phyloP scores from a whole-genome alignment of 805 yeast species.

The Pachysolen tannophilus region DNA sequence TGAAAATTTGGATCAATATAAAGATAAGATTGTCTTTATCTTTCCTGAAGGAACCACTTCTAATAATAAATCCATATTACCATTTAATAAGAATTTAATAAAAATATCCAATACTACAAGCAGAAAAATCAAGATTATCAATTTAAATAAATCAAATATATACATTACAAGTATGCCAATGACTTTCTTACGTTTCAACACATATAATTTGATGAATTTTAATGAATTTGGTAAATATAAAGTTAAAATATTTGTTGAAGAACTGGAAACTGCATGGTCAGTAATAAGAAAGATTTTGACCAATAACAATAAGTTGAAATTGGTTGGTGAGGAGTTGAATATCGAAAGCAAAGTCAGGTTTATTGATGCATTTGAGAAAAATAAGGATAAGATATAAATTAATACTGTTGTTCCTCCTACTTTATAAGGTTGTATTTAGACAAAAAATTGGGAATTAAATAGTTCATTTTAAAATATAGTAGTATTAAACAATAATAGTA shows the following conservation, averaged over 20 bases:
- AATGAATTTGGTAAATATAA: not conserved
- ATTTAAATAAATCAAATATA: not conserved
- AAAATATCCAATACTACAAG: not conserved
- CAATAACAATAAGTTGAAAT: conserved; percentile 32
- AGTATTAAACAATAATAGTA: no score
- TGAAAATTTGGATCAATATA: conserved; percentile 17
- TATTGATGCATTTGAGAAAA: conserved; percentile 16
- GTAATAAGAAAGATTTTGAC: conserved; percentile 10
- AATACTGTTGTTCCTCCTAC: no score
- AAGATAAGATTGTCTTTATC: conserved; percentile 40
- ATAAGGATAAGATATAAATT: no score
- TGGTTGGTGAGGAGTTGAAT: conserved; percentile 31
- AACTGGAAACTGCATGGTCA: not conserved
- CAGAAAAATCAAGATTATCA: not conserved
- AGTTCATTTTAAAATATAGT: no score
- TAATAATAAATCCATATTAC: conserved; percentile 70
- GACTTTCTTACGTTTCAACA: not conserved
- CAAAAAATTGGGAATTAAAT: no score
- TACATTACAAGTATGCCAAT: not conserved
- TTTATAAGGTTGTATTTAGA: no score
- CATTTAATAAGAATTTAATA: conserved; percentile 28
- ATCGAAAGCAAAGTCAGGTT: conserved; percentile 31
- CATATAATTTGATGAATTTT: not conserved
- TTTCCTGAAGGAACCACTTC: conserved; percentile 82
- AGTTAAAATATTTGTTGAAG: not conserved